Evolutionary conservation across 2,329 filamentous ascomycete genomes (phyloP).

Genomic region (Orbilia blumenaviensis): DNA sequence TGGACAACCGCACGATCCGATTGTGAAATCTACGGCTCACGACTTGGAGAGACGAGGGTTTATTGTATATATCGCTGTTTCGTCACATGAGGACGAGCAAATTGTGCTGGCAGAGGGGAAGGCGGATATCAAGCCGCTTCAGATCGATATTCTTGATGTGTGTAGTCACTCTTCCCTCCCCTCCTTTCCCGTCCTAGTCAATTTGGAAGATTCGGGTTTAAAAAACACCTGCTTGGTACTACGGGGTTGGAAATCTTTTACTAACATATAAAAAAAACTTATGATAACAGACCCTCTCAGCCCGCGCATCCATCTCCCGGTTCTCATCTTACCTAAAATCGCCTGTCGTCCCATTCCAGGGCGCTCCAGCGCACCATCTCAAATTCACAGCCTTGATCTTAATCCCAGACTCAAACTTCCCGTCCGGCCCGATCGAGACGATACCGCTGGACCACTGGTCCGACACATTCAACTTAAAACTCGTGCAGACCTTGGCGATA

Average conservation of each 20-base stretch:
- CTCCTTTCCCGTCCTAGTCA: constrained; percentile 28
- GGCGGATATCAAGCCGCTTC: constrained; percentile 78
- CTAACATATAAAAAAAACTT: too few species aligned
- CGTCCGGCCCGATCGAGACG: constrained; percentile 83
- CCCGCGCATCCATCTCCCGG: constrained; percentile 73
- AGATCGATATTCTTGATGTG: constrained; percentile 83
- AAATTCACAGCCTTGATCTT: constrained; percentile 81
- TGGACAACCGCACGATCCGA: constrained; percentile 83
- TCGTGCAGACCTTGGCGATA: constrained; percentile 87
- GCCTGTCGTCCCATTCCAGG: constrained; percentile 78
- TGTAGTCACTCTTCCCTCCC: constrained; percentile 59
- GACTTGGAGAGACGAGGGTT: constrained; percentile 92
- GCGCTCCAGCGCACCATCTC: constrained; percentile 78
- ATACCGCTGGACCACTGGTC: constrained; percentile 84
- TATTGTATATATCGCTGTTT: constrained; percentile 89
- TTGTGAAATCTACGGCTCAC: constrained; percentile 81
- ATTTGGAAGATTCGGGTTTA: too few species aligned
- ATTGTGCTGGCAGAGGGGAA: constrained; percentile 73
- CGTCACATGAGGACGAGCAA: constrained; percentile 83
- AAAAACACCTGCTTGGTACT: too few species aligned
- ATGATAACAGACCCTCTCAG: constrained; percentile 70
- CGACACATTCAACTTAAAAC: constrained; percentile 89
- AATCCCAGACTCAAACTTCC: constrained; percentile 81
- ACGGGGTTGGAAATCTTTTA: too few species aligned
- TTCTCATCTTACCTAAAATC: constrained; percentile 77